Percentiles rank a stretch among this genome's conserved stretches.
Evolutionary conservation across 2,329 filamentous ascomycete species (phyloP).

Genomic region (Aspergillus pseudoglaucus): DNA sequence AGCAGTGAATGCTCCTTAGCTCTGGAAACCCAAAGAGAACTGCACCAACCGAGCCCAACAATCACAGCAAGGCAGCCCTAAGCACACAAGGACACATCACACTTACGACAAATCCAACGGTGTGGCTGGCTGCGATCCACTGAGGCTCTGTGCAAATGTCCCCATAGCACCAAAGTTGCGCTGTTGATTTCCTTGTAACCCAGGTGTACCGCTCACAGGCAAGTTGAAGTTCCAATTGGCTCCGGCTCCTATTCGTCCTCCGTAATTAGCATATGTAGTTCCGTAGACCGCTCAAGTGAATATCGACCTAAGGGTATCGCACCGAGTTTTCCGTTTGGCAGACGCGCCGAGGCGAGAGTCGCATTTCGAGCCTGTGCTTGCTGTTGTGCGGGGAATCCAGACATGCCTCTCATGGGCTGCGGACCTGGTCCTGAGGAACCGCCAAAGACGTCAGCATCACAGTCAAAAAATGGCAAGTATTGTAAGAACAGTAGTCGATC

Average conservation of each 20-base stretch:
- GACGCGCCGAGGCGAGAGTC: slow-evolving; percentile 42
- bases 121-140: slow-evolving; percentile 47
- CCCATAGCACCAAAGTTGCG: slow-evolving; percentile 46
- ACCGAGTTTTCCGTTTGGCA: slow-evolving; percentile 53
- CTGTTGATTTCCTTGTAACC: slow-evolving; percentile 45
- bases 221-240: slow-evolving; percentile 54
- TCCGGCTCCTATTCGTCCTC: slow-evolving; percentile 40
- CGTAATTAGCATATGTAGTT: slow-evolving; percentile 17
- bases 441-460: slow-evolving; percentile 9
- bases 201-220: slow-evolving; percentile 48
- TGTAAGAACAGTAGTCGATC: slow-evolving; percentile 1
- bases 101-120: slow-evolving; percentile 54
- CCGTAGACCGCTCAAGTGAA: slow-evolving; percentile 2
- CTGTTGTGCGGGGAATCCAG: slow-evolving; percentile 49
- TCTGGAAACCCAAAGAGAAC: neutral
- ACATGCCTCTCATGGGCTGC: slow-evolving; percentile 48
- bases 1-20: slow-evolving; percentile 8
- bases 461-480: slow-evolving; percentile 2
- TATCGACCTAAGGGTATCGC: slow-evolving; percentile 14
- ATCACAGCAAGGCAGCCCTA: neutral
- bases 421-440: slow-evolving; percentile 39
- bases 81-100: slow-evolving; percentile 1
- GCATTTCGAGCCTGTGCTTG: slow-evolving; percentile 42
- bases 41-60: neutral
- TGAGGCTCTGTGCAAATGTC: slow-evolving; percentile 52